These are phyloP conservation scores for Amphibolis antarctica DNA, from an alignment of 106 monocot species.

Conservation along the genomic window DNA sequence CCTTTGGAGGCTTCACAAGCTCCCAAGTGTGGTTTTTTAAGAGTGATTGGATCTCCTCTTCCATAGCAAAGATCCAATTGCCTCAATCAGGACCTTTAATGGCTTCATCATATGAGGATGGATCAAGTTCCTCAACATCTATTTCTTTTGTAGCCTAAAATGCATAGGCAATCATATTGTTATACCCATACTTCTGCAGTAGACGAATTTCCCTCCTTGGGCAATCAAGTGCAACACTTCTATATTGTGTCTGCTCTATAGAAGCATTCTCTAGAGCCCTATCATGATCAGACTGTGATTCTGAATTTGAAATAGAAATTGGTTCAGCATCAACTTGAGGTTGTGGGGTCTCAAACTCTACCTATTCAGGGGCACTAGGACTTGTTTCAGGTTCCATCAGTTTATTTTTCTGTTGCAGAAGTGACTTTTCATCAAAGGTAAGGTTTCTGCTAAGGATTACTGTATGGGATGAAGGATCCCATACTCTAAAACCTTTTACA, in stretches of 20 bases:
- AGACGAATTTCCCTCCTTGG: neutral
- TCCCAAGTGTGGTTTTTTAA: constrained; percentile 1
- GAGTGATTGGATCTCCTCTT: neutral
- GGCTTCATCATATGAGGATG: neutral
- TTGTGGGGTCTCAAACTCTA: neutral
- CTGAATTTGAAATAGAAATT: neutral
- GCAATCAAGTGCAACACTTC: neutral
- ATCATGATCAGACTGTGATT: neutral
- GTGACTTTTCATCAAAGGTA: neutral
- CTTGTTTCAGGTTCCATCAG: neutral
- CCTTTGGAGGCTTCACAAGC: neutral
- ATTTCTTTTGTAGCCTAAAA: neutral
- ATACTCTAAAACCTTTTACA: neutral
- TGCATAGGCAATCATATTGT: neutral
- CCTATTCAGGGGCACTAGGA: neutral
- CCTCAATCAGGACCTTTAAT: neutral
- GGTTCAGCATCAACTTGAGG: neutral
- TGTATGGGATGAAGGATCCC: neutral
- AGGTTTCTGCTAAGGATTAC: neutral
- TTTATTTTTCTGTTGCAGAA: neutral
- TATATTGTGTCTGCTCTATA: neutral
- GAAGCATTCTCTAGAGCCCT: neutral
- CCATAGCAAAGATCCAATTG: neutral
- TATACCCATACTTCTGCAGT: neutral
- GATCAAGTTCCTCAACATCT: neutral